Evolutionary conservation across 2,329 filamentous ascomycete genomes (phyloP).

Genomic region (Penicillium sp.): DNA sequence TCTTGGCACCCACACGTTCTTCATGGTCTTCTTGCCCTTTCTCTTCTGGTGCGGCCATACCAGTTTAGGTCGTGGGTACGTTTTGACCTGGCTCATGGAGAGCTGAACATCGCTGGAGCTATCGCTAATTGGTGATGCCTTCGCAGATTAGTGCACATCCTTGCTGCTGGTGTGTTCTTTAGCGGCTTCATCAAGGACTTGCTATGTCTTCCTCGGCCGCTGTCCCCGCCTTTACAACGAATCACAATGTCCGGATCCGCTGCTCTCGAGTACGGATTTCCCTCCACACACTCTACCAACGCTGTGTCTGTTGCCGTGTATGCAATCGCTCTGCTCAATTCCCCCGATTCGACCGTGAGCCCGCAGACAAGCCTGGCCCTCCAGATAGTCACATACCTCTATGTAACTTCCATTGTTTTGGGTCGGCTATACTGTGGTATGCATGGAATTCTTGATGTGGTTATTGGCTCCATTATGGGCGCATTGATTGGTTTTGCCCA

Average conservation of each 20-base stretch:
- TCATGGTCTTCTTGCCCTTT: conserved; percentile 92
- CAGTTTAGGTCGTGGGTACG: conserved; percentile 81
- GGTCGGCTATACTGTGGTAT: conserved; percentile 96
- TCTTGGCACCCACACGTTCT: conserved; percentile 96
- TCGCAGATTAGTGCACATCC: conserved; percentile 62
- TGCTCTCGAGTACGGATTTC: conserved; percentile 94
- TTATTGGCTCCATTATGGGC: conserved; percentile 76
- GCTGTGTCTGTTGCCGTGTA: conserved; percentile 93
- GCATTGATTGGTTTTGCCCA: conserved; percentile 61
- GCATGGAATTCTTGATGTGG: conserved; percentile 93
- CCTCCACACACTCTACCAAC: conserved; percentile 95
- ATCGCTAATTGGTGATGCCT: conserved; percentile 3
- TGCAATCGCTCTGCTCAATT: conserved; percentile 68
- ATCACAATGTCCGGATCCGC: conserved; percentile 98
- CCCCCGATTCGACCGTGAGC: conserved; percentile 62
- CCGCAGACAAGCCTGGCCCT: conserved; percentile 61
- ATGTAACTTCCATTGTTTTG: conserved; percentile 83
- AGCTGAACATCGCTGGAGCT: conserved; percentile 9
- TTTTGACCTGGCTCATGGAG: conserved; percentile 17
- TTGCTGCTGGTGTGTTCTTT: conserved; percentile 77
- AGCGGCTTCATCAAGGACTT: conserved; percentile 95
- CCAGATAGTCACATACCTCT: conserved; percentile 74
- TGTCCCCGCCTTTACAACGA: conserved; percentile 86
- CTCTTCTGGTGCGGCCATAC: conserved; percentile 95
- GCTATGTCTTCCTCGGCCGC: conserved; percentile 83